Evolutionary conservation across 768 basidiomycete genomes (phyloP).

Genomic region (Naganishia kalamii): DNA sequence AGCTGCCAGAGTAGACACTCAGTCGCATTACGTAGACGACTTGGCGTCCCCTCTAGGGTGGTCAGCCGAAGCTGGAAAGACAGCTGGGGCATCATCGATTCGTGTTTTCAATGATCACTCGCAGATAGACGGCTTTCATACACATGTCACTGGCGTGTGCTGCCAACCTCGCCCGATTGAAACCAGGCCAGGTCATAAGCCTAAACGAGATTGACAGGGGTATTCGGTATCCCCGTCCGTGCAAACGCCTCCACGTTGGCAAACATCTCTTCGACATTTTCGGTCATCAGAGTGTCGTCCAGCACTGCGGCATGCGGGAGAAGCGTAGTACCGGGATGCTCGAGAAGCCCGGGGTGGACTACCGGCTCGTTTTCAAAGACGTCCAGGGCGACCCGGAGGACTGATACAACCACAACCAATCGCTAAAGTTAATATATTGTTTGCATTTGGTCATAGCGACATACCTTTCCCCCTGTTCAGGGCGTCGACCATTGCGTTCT

Average conservation of each 20-base stretch:
- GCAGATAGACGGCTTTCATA: too few relatives aligned
- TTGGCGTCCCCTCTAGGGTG: too few relatives aligned
- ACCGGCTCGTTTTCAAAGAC: conserved; percentile 81
- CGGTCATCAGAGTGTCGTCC: conserved; percentile 9
- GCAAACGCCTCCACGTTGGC: neutral
- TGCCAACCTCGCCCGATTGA: too few relatives aligned
- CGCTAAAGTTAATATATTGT: conserved; percentile 1
- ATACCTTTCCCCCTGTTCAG: conserved; percentile 76
- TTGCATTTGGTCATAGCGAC: conserved; percentile 38
- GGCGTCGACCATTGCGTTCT: conserved; percentile 76
- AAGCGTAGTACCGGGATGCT: conserved; percentile 74
- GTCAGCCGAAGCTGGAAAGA: too few relatives aligned
- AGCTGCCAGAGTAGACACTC: too few relatives aligned
- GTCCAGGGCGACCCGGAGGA: conserved; percentile 73
- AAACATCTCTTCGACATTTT: conserved; percentile 9
- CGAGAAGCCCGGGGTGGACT: conserved; percentile 70
- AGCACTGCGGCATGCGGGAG: conserved; percentile 59
- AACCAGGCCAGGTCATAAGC: neutral
- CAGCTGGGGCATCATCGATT: too few relatives aligned
- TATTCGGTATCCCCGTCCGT: conserved; percentile 1
- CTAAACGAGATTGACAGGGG: neutral
- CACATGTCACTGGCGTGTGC: too few relatives aligned
- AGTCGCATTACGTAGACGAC: too few relatives aligned
- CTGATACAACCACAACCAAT: neutral
- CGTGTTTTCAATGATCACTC: too few relatives aligned